Evolutionary conservation across 2,329 filamentous ascomycete genomes (phyloP).

Genomic region (Atkinsonella texensis): DNA sequence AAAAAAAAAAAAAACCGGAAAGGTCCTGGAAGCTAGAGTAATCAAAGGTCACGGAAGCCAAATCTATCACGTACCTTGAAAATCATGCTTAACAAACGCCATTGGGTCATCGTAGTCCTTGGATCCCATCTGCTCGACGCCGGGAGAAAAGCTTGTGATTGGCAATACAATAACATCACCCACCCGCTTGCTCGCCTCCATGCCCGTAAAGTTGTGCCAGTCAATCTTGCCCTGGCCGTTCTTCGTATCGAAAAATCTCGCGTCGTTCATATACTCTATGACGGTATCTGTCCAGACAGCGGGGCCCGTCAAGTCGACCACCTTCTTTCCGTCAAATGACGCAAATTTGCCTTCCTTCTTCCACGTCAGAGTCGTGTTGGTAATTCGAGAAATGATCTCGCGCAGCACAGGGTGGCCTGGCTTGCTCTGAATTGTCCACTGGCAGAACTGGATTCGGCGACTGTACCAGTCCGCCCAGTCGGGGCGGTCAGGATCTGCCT

Average conservation of each 20-base stretch:
- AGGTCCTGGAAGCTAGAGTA: not conserved
- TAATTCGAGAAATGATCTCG: slow-evolving; percentile 78
- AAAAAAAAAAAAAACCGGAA: no score
- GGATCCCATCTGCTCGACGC: slow-evolving; percentile 85
- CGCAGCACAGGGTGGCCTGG: slow-evolving; percentile 85
- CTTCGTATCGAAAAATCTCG: slow-evolving; percentile 72
- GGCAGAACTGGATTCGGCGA: slow-evolving; percentile 91
- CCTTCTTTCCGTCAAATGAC: slow-evolving; percentile 50
- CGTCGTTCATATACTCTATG: slow-evolving; percentile 89
- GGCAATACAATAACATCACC: slow-evolving; percentile 89
- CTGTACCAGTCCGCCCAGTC: slow-evolving; percentile 97
- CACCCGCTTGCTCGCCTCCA: slow-evolving; percentile 70
- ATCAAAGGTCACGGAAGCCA: not conserved
- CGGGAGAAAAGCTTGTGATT: slow-evolving; percentile 95
- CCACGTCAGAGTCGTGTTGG: slow-evolving; percentile 63
- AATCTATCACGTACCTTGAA: slow-evolving; percentile 58
- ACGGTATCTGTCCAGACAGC: slow-evolving; percentile 89
- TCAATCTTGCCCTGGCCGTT: slow-evolving; percentile 62
- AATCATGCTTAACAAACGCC: slow-evolving; percentile 96
- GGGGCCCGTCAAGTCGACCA: slow-evolving; percentile 90
- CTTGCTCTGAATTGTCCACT: slow-evolving; percentile 97
- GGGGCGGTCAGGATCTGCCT: slow-evolving; percentile 83
- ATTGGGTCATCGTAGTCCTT: slow-evolving; percentile 81
- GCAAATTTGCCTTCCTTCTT: slow-evolving; percentile 56
- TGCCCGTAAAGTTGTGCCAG: slow-evolving; percentile 81